Evolutionary conservation across 1,139 yeast genomes (phyloP), one percentile per base, ranked within the genome.

Genomic region (Nakaseomyces uthaithaninus): DNA sequence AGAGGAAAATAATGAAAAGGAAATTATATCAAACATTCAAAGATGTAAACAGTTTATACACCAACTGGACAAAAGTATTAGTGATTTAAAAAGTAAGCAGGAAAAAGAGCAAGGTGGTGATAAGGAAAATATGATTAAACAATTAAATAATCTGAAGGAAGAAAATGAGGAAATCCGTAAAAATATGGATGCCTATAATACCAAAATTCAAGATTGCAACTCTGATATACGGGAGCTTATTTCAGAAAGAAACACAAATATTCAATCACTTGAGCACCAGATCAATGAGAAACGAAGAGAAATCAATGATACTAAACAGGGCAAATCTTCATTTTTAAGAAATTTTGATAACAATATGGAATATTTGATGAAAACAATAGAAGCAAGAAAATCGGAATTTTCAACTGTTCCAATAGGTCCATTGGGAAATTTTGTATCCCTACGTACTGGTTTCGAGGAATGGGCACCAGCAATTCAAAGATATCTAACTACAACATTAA

Each of bases 381-480:
- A 64, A 15, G 35, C 43, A 28, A 48, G 51, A 6, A 49, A 55
- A 6, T 43, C 52, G 33, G 45, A 56, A 18, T 64, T 83, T 69
- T 67, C 65, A 16, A 49, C 57, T 2, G 54, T 51, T 17, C 94
- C 94, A 0, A 59, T 83, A n/a, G 98, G 98, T 0, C 99, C 99
- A 0, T 45, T 89, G 1, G 97, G 96, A 0, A 52, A 68, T 7
- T 66, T 66, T 44, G 67, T 87, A 2, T 67, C 73, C 8, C 65
- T 91, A 12, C 82, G 76, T 49, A 57, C 63, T 1, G 75, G 71
- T 15, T 74, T 63, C 48, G 63, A 68, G n/a, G 60, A 68, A 31
- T 89, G 89, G 89, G 64, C 72, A 6, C 71, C 71, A 15, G 58
- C 83, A 3, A 58, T 91, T 11, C 93, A 85, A 51, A 59, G 74